Evolutionary conservation across 2,329 filamentous ascomycete species (phyloP).

Genomic region (Colletotrichum sp.): DNA sequence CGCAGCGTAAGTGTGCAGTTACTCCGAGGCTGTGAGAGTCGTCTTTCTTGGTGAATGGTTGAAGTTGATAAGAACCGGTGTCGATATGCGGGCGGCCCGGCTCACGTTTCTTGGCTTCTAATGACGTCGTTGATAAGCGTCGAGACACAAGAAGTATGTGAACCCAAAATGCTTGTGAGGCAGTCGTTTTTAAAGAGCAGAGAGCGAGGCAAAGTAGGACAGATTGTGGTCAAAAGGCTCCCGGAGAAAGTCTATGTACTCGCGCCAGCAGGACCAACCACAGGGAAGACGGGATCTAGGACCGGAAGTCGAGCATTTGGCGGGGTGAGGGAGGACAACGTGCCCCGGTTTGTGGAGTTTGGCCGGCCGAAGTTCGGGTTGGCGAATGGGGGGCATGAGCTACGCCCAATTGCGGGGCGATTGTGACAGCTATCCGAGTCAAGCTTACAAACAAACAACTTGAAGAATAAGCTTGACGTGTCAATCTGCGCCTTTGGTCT

Average conservation of each 20-base stretch:
- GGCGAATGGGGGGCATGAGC: neutral
- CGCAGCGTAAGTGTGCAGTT: neutral
- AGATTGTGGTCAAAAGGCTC: neutral
- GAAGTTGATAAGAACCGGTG: neutral
- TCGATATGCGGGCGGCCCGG: neutral
- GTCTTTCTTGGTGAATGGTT: neutral
- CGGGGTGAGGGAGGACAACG: neutral
- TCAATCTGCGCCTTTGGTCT: neutral
- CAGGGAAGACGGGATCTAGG: neutral
- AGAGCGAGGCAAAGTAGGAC: neutral
- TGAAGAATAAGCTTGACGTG: neutral
- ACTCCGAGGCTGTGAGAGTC: neutral
- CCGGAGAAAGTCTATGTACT: neutral
- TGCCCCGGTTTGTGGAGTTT: constrained; percentile 15
- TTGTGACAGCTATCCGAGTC: neutral
- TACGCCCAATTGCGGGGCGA: neutral
- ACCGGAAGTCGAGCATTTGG: neutral
- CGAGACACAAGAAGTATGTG: neutral
- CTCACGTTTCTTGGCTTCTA: neutral
- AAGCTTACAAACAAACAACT: neutral
- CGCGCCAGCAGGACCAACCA: neutral
- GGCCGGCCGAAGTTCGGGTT: constrained; percentile 5
- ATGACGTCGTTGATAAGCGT: neutral
- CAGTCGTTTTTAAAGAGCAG: neutral
- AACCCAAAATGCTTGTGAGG: neutral